Percentiles rank a stretch among this genome's conserved stretches.
These are phyloP conservation scores for Nothopassalora personata DNA, from an alignment of 2,329 filamentous ascomycete genomes.

Conservation along the genomic window DNA sequence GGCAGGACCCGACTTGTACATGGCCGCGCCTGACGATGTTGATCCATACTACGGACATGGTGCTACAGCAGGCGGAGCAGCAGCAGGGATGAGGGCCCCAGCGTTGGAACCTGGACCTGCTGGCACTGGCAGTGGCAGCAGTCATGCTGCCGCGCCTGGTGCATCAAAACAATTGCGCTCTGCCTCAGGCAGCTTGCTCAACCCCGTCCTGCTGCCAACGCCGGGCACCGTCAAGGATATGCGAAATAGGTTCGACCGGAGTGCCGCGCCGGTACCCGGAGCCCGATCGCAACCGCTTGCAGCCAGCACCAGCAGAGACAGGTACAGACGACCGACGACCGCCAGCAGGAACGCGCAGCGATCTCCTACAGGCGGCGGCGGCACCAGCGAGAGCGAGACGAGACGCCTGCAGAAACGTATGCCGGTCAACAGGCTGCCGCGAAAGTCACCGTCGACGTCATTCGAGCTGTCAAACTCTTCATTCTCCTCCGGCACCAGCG, in stretches of 20 bases:
- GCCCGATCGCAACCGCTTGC: slow-evolving; percentile 17
- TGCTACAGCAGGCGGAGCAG: slow-evolving; percentile 3
- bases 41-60: slow-evolving; percentile 2
- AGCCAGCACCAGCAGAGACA: slow-evolving; percentile 25
- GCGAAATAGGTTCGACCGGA: slow-evolving; percentile 70
- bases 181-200: slow-evolving; percentile 26
- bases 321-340: slow-evolving; percentile 20
- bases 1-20: neutral
- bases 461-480: slow-evolving; percentile 24
- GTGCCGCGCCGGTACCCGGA: slow-evolving; percentile 13
- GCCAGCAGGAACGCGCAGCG: slow-evolving; percentile 19
- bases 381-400: slow-evolving; percentile 19
- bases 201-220: slow-evolving; percentile 28
- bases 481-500: slow-evolving; percentile 24
- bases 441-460: slow-evolving; percentile 25
- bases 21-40: neutral
- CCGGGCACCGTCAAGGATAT: slow-evolving; percentile 63
- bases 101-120: neutral
- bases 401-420: slow-evolving; percentile 29
- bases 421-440: slow-evolving; percentile 23
- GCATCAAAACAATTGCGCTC: slow-evolving; percentile 12
- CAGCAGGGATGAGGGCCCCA: neutral
- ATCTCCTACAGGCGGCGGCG: slow-evolving; percentile 23
- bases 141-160: neutral
- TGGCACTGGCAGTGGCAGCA: neutral